Evolutionary conservation across 2,329 filamentous ascomycete species (phyloP).

Genomic region (Epichloe sp.): DNA sequence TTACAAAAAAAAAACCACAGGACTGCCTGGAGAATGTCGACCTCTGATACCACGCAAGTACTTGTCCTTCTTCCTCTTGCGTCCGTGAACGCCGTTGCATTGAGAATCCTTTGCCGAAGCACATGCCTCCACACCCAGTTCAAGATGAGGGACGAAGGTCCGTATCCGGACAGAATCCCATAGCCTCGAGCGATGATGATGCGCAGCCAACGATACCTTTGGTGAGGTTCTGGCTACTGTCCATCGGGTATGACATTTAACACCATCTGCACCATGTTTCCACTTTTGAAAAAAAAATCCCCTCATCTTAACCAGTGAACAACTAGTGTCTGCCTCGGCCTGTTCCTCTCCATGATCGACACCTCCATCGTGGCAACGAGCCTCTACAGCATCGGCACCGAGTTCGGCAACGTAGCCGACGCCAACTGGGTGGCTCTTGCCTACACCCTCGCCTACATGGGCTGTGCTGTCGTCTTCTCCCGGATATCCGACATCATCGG

Average conservation of each 20-base stretch:
- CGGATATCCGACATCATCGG: slow-evolving; percentile 41
- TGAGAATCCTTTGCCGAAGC: too few relatives aligned
- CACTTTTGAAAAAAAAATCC: too few relatives aligned
- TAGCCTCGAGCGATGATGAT: background rate
- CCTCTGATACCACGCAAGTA: too few relatives aligned
- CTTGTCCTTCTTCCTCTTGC: too few relatives aligned
- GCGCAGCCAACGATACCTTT: background rate
- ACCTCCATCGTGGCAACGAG: slow-evolving; percentile 47
- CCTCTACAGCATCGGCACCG: slow-evolving; percentile 38
- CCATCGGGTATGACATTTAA: background rate
- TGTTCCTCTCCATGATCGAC: slow-evolving; percentile 47
- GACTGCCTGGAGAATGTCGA: too few relatives aligned
- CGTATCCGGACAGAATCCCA: background rate
- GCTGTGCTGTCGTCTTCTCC: slow-evolving; percentile 43
- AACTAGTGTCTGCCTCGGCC: slow-evolving; percentile 33
- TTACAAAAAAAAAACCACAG: too few relatives aligned
- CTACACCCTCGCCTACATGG: slow-evolving; percentile 43
- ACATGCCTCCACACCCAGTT: too few relatives aligned
- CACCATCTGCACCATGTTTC: background rate
- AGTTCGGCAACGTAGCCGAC: slow-evolving; percentile 31
- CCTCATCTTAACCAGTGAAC: background rate
- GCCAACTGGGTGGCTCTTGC: slow-evolving; percentile 43
- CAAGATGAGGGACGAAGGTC: background rate
- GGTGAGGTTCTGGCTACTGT: background rate
- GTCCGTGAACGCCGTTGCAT: too few relatives aligned